Percentiles rank a stretch among this genome's conserved stretches.
phyloP scores from a whole-genome alignment of 306 rosid genomes.

The Morella rubra region DNA sequence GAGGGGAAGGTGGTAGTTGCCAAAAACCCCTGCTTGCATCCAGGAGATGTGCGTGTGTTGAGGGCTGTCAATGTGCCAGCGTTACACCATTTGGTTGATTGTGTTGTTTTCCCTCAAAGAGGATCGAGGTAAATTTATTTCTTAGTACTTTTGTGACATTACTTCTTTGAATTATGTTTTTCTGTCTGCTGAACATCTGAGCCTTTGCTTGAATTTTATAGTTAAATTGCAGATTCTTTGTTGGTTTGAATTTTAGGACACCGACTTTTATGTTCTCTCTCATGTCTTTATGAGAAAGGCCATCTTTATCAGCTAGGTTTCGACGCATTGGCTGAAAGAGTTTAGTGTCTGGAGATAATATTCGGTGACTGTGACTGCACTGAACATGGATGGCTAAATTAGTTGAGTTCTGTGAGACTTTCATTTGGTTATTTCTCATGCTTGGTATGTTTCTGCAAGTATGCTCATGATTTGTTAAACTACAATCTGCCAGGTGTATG shows the following conservation, averaged over 20 bases:
- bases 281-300: neutral
- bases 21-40: slow-evolving; percentile 81
- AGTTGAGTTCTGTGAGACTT: neutral
- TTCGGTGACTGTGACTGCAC: neutral
- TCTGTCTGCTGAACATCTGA: neutral
- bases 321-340: neutral
- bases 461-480: neutral
- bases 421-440: neutral
- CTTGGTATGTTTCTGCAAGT: neutral
- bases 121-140: slow-evolving; percentile 53
- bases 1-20: slow-evolving; percentile 56
- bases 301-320: neutral
- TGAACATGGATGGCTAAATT: neutral
- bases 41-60: slow-evolving; percentile 83
- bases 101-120: slow-evolving; percentile 78
- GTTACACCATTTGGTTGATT: slow-evolving; percentile 79
- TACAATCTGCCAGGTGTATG: too few species aligned
- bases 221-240: neutral
- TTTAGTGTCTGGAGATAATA: neutral
- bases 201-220: neutral
- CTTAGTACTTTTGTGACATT: slow-evolving; percentile 4
- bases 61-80: slow-evolving; percentile 61
- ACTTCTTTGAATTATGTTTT: neutral
- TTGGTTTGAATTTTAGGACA: neutral
- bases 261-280: neutral